Base-by-base conservation (phyloP, 805 yeast genomes). In the Kuraishia piskuri region DNA sequence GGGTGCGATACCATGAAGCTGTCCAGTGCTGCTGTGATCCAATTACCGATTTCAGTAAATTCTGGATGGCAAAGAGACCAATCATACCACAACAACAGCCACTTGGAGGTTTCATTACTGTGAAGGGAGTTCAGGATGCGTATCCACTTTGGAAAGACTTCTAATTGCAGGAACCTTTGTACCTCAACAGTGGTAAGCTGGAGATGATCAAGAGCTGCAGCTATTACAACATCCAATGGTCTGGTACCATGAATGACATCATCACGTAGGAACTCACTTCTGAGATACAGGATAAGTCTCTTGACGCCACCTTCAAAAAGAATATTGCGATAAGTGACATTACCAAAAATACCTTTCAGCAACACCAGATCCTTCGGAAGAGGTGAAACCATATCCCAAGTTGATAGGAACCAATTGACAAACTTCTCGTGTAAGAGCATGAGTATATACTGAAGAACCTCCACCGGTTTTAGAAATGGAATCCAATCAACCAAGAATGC, bases 401-500 rank as follows among this genome's bases (percentile, higher is more conserved):
- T 22, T 10, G 53, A 31, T 2, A 44, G 19, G 19, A 65, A 61
- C 62, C 62, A 65, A 4, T 50, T 45, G 2, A 50, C 48, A 51
- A 65, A 67, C 45, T 59, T 61, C 1, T 45, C 26, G 25, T 58
- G 52, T 3, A 67, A 31, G 17, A 14, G 40, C 40, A 31, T 31
- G 4, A 31, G 17, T 12, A 31, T n/a, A 10, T 31, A n/a, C 17
- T 12, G 40, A n/a, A 31, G 40, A 31, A 31, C 17, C 17, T 31
- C 40, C 3, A n/a, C 8, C 4, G 40, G 17, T 10, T 31, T 31
- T n/a, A 31, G 40, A 31, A 31, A 31, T 5, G 40, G 40, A 31
- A 31, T 31, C 40, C 40, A 31, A 31, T 31, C 40, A 31, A 31
- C 40, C 9, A 31, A n/a, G 40, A 31, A 31, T 4, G 40, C 40